Conservation (phyloP, 2,329 filamentous ascomycete genomes). For the Fusarium mangiferae region DNA sequence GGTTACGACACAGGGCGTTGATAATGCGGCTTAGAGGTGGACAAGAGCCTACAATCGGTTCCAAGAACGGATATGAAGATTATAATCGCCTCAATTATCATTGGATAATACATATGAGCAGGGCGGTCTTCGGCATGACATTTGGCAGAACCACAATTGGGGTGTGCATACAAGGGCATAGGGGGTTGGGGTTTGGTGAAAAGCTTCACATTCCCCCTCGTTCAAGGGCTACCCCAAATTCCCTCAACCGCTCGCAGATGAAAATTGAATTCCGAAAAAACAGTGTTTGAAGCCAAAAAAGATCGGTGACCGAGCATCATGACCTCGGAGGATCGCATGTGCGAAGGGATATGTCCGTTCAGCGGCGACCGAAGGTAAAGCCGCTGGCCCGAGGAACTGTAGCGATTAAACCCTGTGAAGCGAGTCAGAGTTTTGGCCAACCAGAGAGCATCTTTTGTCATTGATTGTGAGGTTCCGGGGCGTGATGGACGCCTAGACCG, state of each 20-base stretch:
- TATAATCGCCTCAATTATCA: constrained; percentile 31
- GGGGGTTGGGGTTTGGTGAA: constrained; percentile 28
- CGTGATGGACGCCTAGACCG: constrained; percentile 28
- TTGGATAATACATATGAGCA: constrained; percentile 30
- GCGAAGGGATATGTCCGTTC: constrained; percentile 27
- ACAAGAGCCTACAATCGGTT: neutral
- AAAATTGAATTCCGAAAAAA: constrained; percentile 18
- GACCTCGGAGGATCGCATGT: constrained; percentile 38
- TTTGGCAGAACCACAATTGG: constrained; percentile 36
- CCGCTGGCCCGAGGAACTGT: constrained; percentile 42
- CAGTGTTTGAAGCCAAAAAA: neutral
- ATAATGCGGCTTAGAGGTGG: constrained; percentile 30
- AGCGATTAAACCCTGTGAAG: constrained; percentile 8
- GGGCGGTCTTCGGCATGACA: constrained; percentile 38
- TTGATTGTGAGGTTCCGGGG: constrained; percentile 33
- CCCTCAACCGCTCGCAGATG: constrained; percentile 10
- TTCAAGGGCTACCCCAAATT: constrained; percentile 37
- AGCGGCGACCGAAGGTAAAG: constrained; percentile 45
- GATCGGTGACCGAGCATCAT: constrained; percentile 42
- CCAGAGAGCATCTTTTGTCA: constrained; percentile 34
- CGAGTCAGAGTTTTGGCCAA: constrained; percentile 30
- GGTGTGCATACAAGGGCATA: constrained; percentile 14
- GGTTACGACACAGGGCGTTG: neutral
- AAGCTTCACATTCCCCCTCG: constrained; percentile 28
- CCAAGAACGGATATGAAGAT: constrained; percentile 17